phyloP scores from a whole-genome alignment of 139 green algal genomes.

The Yamagishiella unicocca region DNA sequence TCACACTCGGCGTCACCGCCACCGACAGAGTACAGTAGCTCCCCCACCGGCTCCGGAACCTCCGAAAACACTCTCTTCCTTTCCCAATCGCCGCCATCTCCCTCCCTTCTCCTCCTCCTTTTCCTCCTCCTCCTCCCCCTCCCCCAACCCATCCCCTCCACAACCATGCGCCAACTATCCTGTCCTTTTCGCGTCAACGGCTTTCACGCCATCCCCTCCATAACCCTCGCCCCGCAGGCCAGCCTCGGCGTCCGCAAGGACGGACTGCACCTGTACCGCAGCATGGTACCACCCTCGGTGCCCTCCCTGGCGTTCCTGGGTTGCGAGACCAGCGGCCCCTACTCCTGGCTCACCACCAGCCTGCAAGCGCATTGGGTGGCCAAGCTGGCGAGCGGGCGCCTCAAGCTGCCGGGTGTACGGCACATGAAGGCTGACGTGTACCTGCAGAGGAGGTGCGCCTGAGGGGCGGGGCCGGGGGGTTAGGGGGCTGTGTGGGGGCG shows the following conservation, averaged over 20 bases:
- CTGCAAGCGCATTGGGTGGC: slow-evolving; percentile 60
- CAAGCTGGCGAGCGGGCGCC: neutral
- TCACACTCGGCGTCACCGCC: no score
- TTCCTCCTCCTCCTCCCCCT: neutral
- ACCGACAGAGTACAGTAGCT: no score
- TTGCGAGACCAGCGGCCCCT: slow-evolving; percentile 34
- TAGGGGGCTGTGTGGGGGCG: neutral
- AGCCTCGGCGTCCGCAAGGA: slow-evolving; percentile 52
- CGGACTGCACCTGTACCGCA: slow-evolving; percentile 57
- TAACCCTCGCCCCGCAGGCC: slow-evolving; percentile 31
- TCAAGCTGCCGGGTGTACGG: slow-evolving; percentile 15
- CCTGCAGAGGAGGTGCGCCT: slow-evolving; percentile 1
- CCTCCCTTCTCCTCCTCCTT: neutral
- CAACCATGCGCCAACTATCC: no score
- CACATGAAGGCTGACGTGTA: slow-evolving; percentile 15
- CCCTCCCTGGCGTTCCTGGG: slow-evolving; percentile 58
- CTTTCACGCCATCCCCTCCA: no score
- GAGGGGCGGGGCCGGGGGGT: neutral
- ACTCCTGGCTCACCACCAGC: slow-evolving; percentile 46
- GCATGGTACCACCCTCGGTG: slow-evolving; percentile 42
- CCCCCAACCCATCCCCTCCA: no score
- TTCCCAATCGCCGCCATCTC: neutral
- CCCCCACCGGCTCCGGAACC: no score
- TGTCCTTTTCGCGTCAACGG: no score
- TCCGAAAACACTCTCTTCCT: neutral